Base-by-base conservation (phyloP, 2,329 filamentous ascomycete genomes). In the Metarhizium rileyi region DNA sequence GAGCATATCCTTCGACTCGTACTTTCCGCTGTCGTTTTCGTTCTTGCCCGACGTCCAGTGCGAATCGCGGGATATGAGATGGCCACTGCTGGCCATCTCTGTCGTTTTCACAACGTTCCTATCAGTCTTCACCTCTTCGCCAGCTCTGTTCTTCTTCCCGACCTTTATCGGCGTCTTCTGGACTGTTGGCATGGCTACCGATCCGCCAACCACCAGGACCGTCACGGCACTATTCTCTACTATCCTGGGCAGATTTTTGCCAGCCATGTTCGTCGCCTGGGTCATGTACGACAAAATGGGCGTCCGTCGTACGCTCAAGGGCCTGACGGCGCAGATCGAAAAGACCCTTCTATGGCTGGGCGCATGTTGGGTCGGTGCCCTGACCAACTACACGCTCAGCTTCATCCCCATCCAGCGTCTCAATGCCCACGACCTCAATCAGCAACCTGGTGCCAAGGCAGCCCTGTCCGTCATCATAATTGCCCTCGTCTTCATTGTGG, bases 341-440 rank as follows among this genome's bases (percentile, higher is more conserved):
- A 96, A 95, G 73, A 87, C 89, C 0, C 68, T 97, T 3, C 74
- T 97, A 26, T 97, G 90, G 86, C 74, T 98, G 1, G 90, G 90
- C 1, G 84, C 83, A 7, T 90, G 86, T 61, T 98, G 94, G 86
- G 81, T 96, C 36, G 93, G 90, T 16, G 84, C 88, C 1, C 70
- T 98, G 56, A 91, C 91, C 61, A 97, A 97, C 68, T 94, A 96
- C 67, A 97, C 93, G 0, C 88, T 98, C 61, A 86, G 89, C 59
- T 86, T 87, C 68, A 96, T 98, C 53, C 93, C 93, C 0, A 93
- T 98, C 56, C 82, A 90, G 65, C 84, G 93, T 2, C 76, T 98
- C n/a, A 97, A 87, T 8, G 82, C 84, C 0, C 89, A 94, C 63
- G 93, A 98, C 62, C 80, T 98, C 41, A 71, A 85, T 44, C 84